A percentile compares a stretch with the other conserved stretches of the same genome.
phyloP scores from a whole-genome alignment of 441 rosid species.

The Croton laevigatus region DNA sequence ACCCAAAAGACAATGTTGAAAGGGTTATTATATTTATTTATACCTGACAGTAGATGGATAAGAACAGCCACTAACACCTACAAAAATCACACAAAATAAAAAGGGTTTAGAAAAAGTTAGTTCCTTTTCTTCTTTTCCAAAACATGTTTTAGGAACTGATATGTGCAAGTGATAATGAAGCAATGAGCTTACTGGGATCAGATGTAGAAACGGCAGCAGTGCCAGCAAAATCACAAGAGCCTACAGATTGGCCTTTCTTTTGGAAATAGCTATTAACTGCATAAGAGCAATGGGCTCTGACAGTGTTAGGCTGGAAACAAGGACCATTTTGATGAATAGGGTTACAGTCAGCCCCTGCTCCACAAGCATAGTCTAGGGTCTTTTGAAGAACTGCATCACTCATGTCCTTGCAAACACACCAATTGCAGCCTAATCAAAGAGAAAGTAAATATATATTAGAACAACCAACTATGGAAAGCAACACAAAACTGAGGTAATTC shows the following conservation, averaged over 20 bases:
- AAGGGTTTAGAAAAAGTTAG: neutral
- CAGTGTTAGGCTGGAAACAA: slow-evolving; percentile 75
- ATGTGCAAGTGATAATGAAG: neutral
- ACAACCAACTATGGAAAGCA: neutral
- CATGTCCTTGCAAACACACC: slow-evolving; percentile 82
- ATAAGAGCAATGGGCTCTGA: slow-evolving; percentile 78
- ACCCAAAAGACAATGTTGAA: slow-evolving; percentile 1
- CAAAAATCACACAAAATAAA: slow-evolving; percentile 1
- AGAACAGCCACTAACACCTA: slow-evolving; percentile 43
- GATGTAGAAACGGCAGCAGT: slow-evolving; percentile 50
- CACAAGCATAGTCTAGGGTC: slow-evolving; percentile 90
- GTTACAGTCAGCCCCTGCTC: slow-evolving; percentile 90
- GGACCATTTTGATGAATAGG: slow-evolving; percentile 53
- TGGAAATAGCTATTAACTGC: slow-evolving; percentile 94
- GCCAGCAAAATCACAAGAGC: slow-evolving; percentile 68
- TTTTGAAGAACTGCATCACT: slow-evolving; percentile 52
- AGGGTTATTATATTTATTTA: slow-evolving; percentile 3
- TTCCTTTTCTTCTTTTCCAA: neutral
- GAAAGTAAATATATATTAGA: neutral
- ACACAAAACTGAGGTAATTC: neutral
- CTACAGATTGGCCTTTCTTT: slow-evolving; percentile 54
- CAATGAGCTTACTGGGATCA: slow-evolving; percentile 62
- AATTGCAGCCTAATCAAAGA: slow-evolving; percentile 26
- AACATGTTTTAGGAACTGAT: neutral
- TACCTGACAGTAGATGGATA: slow-evolving; percentile 51